Conservation (phyloP, 805 yeast species). For the Wickerhamomyces rabaulensis region DNA sequence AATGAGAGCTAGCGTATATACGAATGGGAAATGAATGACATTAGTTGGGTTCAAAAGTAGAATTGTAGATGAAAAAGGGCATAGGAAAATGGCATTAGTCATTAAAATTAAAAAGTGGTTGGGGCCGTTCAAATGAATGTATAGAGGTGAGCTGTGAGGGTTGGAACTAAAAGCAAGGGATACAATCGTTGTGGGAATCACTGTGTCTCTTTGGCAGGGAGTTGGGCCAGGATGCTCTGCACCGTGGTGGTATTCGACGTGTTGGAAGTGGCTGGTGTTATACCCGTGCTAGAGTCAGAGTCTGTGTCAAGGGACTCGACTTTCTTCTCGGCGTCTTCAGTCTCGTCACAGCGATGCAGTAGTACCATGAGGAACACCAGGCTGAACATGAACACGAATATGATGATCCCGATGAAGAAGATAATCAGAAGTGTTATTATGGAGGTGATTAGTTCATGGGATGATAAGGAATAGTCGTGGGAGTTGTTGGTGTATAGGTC, state of each 20-base stretch:
- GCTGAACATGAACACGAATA: constrained; percentile 11
- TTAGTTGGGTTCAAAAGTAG: not conserved
- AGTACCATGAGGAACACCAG: constrained; percentile 11
- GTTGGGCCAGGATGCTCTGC: not conserved
- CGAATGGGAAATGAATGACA: not conserved
- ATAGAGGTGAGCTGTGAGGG: not conserved
- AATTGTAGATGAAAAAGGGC: not conserved
- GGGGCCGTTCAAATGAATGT: not conserved
- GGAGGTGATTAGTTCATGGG: constrained; percentile 12
- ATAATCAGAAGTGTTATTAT: constrained; percentile 11
- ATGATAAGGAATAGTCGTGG: constrained; percentile 13
- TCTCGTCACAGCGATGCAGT: constrained; percentile 14
- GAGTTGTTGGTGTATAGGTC: constrained; percentile 11
- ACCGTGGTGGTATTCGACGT: not conserved
- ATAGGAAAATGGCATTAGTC: not conserved
- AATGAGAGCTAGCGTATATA: too few species aligned
- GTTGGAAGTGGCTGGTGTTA: not conserved
- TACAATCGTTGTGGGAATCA: not conserved
- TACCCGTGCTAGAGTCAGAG: not conserved
- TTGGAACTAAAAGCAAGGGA: not conserved
- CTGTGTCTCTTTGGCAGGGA: not conserved
- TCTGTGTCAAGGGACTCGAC: not conserved
- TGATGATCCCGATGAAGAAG: constrained; percentile 11
- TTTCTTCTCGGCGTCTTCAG: constrained; percentile 3
- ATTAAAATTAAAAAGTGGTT: too few species aligned